These are phyloP conservation scores for Candida manassasensis DNA, from an alignment of 805 yeast species.

Conservation along the genomic window DNA sequence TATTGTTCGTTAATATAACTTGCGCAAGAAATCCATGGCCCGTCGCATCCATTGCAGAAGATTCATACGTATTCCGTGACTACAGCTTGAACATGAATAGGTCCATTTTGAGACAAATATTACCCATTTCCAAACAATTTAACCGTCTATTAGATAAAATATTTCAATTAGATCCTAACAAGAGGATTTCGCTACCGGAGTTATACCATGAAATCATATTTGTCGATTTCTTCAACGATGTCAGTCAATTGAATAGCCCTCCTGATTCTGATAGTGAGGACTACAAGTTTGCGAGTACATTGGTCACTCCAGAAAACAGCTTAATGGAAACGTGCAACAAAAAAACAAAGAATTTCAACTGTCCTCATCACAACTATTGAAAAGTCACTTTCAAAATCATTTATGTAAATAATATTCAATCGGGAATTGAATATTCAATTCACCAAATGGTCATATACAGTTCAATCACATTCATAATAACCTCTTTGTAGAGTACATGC, in stretches of 20 bases:
- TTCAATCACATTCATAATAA: too few species aligned
- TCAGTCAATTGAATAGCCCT: background rate
- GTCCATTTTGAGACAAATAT: slow-evolving; percentile 53
- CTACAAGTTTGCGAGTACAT: background rate
- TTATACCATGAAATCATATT: slow-evolving; percentile 35
- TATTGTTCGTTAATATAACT: slow-evolving; percentile 71
- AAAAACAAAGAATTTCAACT: background rate
- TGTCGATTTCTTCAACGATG: slow-evolving; percentile 29
- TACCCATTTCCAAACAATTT: slow-evolving; percentile 68
- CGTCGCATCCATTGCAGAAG: slow-evolving; percentile 61
- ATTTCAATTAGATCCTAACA: slow-evolving; percentile 44
- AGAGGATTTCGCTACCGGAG: slow-evolving; percentile 37
- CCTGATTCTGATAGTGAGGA: background rate
- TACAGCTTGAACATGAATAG: slow-evolving; percentile 53
- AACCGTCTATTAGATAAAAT: slow-evolving; percentile 46
- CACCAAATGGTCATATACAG: too few species aligned
- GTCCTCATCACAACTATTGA: background rate
- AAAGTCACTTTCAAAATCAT: background rate
- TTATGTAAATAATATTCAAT: background rate
- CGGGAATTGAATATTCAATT: slow-evolving; percentile 1
- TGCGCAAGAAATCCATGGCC: slow-evolving; percentile 92
- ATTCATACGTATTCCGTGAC: slow-evolving; percentile 51
- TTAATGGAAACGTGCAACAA: background rate
- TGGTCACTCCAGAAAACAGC: slow-evolving; percentile 1
- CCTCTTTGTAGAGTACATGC: too few species aligned